A percentile compares a stretch with the other conserved stretches of the same genome.
Evolutionary conservation across 805 yeast genomes (phyloP).

Genomic region (Metschnikowia similis): DNA sequence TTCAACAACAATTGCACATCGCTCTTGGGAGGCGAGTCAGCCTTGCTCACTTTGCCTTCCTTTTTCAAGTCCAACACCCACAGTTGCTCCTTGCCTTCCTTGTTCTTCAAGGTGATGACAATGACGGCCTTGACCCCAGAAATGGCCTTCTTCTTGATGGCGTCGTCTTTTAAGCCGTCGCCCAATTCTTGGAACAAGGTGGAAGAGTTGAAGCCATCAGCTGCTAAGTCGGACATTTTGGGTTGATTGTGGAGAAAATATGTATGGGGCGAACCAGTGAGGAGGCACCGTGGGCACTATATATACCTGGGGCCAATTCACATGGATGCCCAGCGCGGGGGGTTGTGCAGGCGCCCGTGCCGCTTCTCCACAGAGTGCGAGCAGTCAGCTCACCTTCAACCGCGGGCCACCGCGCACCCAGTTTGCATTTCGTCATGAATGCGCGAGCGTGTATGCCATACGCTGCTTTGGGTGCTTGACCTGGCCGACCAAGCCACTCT

Average conservation of each 20-base stretch:
- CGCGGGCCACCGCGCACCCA: not conserved
- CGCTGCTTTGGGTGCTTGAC: not conserved
- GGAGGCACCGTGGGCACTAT: not conserved
- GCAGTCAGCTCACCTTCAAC: not conserved
- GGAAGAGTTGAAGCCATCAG: constrained; percentile 42
- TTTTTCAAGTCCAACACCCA: constrained; percentile 22
- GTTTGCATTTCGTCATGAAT: not conserved
- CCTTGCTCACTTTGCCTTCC: constrained; percentile 14
- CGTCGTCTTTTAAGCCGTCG: constrained; percentile 35
- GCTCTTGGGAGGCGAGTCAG: constrained; percentile 29
- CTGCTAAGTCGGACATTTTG: constrained; percentile 25
- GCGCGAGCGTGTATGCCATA: not conserved
- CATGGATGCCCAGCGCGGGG: constrained; percentile 4
- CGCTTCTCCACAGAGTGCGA: not conserved
- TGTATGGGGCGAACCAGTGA: not conserved
- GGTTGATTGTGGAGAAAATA: not conserved
- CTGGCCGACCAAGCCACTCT: too few species aligned
- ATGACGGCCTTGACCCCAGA: constrained; percentile 56
- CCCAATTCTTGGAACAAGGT: constrained; percentile 37
- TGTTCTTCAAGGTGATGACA: constrained; percentile 45
- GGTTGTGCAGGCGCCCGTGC: not conserved
- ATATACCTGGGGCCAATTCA: constrained; percentile 3
- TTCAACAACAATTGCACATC: constrained; percentile 64
- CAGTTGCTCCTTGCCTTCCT: constrained; percentile 20
- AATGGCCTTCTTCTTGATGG: constrained; percentile 36